These are phyloP conservation scores for Fusarium brevicatenulatum DNA, from an alignment of 2,329 filamentous ascomycete genomes.

Conservation along the genomic window DNA sequence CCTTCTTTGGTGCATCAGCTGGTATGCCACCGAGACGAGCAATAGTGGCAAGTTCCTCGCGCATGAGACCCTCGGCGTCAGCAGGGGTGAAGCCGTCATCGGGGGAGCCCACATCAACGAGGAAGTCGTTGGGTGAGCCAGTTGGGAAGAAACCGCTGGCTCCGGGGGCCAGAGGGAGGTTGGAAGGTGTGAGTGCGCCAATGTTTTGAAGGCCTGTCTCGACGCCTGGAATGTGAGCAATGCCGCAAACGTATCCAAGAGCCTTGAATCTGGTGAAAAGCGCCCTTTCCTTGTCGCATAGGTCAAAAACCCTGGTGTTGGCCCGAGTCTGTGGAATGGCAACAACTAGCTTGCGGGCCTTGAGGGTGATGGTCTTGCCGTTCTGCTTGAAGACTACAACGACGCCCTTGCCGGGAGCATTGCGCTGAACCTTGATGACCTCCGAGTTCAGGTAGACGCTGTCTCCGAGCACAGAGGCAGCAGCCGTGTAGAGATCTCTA, in stretches of 20 bases:
- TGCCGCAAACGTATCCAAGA: too few relatives aligned
- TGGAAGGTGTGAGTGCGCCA: too few relatives aligned
- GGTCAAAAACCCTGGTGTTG: slow-evolving; percentile 12
- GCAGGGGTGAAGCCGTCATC: too few relatives aligned
- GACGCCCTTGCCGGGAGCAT: neutral
- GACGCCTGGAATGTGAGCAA: too few relatives aligned
- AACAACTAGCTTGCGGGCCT: slow-evolving; percentile 30
- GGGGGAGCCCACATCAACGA: too few relatives aligned
- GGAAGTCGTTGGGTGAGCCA: too few relatives aligned
- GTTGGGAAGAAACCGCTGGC: too few relatives aligned
- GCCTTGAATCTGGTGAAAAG: too few relatives aligned
- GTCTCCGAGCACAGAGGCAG: neutral
- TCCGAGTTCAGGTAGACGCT: slow-evolving; percentile 17
- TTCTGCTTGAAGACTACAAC: slow-evolving; percentile 1
- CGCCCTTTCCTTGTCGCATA: neutral
- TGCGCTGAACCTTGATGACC: slow-evolving; percentile 4
- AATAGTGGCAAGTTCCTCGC: slow-evolving; percentile 15
- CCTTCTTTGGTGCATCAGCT: neutral
- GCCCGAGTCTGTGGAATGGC: slow-evolving; percentile 32
- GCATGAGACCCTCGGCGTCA: slow-evolving; percentile 7
- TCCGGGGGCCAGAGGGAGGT: too few relatives aligned
- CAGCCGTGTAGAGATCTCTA: slow-evolving; percentile 21
- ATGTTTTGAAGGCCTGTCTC: too few relatives aligned
- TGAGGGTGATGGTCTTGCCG: neutral
- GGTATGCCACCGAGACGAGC: neutral